Conservation (phyloP, 345 rosid species). For the Salix exigua region DNA sequence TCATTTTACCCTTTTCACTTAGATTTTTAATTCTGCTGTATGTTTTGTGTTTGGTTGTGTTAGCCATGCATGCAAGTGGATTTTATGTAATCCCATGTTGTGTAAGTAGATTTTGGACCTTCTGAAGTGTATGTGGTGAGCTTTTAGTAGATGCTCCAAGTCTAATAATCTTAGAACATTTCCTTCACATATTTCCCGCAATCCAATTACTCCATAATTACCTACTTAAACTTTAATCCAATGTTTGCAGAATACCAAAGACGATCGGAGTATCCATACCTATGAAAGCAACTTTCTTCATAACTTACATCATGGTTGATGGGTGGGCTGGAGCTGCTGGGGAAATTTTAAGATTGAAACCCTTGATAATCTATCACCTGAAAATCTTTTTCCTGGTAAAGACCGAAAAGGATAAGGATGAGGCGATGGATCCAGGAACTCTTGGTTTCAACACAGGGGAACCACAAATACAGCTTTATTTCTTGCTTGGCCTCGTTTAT, state of each 20-base stretch:
- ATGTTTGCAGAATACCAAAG: conserved; percentile 67
- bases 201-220: neutral
- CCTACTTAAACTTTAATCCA: neutral
- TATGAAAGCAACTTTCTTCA: conserved; percentile 96
- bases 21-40: neutral
- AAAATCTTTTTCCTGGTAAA: conserved; percentile 80
- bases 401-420: conserved; percentile 88
- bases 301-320: conserved; percentile 90
- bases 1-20: neutral
- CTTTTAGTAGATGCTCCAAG: neutral
- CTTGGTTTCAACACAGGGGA: conserved; percentile 85
- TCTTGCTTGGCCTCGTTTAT: conserved; percentile 90
- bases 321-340: conserved; percentile 99
- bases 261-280: conserved; percentile 88
- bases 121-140: neutral
- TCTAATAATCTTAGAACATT: neutral
- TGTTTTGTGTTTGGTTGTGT: too few species aligned
- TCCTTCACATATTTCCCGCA: neutral
- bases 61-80: too few species aligned
- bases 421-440: conserved; percentile 98
- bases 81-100: too few species aligned
- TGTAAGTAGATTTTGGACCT: neutral
- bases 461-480: conserved; percentile 92
- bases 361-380: conserved; percentile 72
- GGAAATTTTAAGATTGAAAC: conserved; percentile 77